phyloP scores from a whole-genome alignment of 495 filamentous ascomycete species.

The Oidiodendron maius region DNA sequence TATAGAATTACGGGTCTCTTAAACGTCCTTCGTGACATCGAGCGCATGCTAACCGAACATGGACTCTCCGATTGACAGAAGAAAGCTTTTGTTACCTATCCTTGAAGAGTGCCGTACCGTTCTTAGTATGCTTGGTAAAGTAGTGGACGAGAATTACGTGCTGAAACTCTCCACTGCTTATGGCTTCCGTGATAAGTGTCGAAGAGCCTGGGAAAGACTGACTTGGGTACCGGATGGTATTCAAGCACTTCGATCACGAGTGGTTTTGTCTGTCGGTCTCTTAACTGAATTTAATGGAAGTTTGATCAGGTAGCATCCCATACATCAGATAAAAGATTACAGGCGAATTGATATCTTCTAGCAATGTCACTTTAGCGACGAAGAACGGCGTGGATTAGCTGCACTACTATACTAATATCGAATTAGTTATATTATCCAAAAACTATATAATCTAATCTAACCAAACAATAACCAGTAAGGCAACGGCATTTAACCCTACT shows the following conservation, averaged over 20 bases:
- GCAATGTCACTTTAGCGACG: background rate
- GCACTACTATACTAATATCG: too few relatives aligned
- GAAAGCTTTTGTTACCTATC: background rate
- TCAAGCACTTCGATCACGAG: slow-evolving; percentile 16
- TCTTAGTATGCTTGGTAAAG: background rate
- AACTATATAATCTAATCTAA: too few relatives aligned
- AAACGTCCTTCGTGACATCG: slow-evolving; percentile 19
- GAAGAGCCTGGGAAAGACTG: slow-evolving; percentile 21
- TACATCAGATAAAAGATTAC: background rate
- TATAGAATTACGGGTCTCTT: slow-evolving; percentile 14
- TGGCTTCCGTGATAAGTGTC: background rate
- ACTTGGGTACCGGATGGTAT: slow-evolving; percentile 26
- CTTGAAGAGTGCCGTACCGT: background rate
- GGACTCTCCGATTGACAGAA: background rate
- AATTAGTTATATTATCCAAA: too few relatives aligned
- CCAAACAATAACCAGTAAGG: too few relatives aligned
- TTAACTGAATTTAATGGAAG: slow-evolving; percentile 14
- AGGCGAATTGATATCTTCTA: background rate
- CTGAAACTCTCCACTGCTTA: background rate
- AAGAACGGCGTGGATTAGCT: slow-evolving; percentile 1
- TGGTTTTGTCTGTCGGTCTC: slow-evolving; percentile 15
- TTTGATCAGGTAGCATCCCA: background rate
- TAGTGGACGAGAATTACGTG: background rate
- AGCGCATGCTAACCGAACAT: background rate
- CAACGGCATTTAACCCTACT: too few relatives aligned